Evolutionary conservation across 257 asterid genomes (phyloP).

Genomic region (Agastache rugosa): DNA sequence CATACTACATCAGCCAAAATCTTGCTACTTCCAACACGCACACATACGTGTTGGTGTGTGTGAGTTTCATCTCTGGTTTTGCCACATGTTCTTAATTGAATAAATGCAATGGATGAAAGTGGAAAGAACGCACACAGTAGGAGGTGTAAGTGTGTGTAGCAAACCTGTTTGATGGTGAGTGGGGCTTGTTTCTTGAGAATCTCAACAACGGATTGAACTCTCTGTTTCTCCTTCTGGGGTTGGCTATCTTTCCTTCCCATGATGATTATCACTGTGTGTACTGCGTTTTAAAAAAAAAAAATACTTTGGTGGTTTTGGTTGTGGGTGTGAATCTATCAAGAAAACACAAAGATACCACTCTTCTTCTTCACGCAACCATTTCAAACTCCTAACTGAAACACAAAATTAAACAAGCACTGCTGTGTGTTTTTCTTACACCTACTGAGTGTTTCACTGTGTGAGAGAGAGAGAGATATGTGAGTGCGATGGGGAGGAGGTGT

Average conservation of each 20-base stretch:
- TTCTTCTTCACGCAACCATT: slow-evolving; percentile 76
- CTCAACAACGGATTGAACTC: slow-evolving; percentile 68
- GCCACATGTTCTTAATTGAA: too few relatives aligned
- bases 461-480: slow-evolving; percentile 33
- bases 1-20: too few relatives aligned
- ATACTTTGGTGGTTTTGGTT: background rate
- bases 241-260: slow-evolving; percentile 78
- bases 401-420: background rate
- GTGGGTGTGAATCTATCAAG: slow-evolving; percentile 40
- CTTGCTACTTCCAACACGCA: background rate
- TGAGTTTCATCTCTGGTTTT: background rate
- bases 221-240: slow-evolving; percentile 59
- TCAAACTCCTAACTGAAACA: slow-evolving; percentile 40
- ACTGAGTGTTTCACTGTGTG: slow-evolving; percentile 18
- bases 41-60: slow-evolving; percentile 1
- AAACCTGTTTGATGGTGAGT: slow-evolving; percentile 85
- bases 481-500: slow-evolving; percentile 36
- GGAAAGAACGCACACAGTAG: slow-evolving; percentile 17
- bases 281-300: background rate
- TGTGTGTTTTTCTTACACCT: slow-evolving; percentile 24
- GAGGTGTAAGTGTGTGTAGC: slow-evolving; percentile 19
- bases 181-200: slow-evolving; percentile 81
- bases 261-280: slow-evolving; percentile 14
- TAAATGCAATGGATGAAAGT: too few relatives aligned
- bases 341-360: slow-evolving; percentile 63